Evolutionary conservation across 768 basidiomycete species (phyloP).

Genomic region (Calocybe cyanea): DNA sequence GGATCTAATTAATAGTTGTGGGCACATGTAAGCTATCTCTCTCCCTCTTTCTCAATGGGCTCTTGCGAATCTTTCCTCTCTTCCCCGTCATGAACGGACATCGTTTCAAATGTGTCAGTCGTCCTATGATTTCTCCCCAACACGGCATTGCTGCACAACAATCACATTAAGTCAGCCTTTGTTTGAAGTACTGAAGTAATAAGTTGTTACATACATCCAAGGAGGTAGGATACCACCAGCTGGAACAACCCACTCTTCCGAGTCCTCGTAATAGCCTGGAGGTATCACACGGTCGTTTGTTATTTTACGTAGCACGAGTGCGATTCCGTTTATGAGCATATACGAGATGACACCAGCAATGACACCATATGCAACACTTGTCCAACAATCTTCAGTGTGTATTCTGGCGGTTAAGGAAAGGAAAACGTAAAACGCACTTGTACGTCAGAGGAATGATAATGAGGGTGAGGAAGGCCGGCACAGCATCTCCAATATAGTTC

Average conservation of each 20-base stretch:
- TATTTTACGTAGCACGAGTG: conserved; percentile 51
- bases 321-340: conserved; percentile 67
- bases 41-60: too few species aligned
- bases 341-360: conserved; percentile 76
- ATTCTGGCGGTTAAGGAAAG: too few species aligned
- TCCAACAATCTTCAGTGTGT: too few species aligned
- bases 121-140: neutral
- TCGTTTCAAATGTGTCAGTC: neutral
- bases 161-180: too few species aligned
- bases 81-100: neutral
- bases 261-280: conserved; percentile 55
- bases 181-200: too few species aligned
- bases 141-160: too few species aligned
- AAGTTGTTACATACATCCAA: conserved; percentile 64
- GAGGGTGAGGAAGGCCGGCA: conserved; percentile 82
- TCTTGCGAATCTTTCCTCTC: too few species aligned
- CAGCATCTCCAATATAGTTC: conserved; percentile 83
- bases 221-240: conserved; percentile 63
- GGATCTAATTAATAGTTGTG: too few species aligned
- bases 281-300: conserved; percentile 61
- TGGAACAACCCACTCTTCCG: conserved; percentile 71
- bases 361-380: conserved; percentile 84
- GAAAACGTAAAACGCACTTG: conserved; percentile 45
- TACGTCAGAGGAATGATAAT: conserved; percentile 75
- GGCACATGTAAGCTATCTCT: too few species aligned